phyloP scores from a whole-genome alignment of 2,329 filamentous ascomycete species.

The Pyrenophora tritici-repentis region DNA sequence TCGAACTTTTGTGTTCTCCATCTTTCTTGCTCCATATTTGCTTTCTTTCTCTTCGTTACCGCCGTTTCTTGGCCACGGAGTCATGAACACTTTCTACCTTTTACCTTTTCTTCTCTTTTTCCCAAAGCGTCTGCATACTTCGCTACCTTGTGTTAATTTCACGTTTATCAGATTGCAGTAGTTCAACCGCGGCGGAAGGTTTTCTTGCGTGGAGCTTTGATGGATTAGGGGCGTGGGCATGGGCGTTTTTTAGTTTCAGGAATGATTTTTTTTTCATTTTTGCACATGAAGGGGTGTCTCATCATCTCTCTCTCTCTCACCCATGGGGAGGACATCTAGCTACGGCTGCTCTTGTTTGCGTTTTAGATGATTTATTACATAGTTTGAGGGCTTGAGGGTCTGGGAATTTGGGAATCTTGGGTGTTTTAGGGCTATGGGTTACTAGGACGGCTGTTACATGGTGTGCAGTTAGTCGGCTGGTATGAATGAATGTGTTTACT shows the following conservation, averaged over 20 bases:
- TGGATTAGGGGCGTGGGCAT: constrained; percentile 14
- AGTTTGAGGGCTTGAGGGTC: no score
- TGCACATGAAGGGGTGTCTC: constrained; percentile 1
- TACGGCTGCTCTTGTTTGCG: neutral
- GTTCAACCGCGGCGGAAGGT: constrained; percentile 1
- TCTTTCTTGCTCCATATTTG: constrained; percentile 4
- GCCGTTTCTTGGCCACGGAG: neutral
- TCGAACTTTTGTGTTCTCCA: neutral
- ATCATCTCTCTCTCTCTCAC: constrained; percentile 8
- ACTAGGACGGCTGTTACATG: no score
- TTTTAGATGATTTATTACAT: no score
- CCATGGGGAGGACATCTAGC: constrained; percentile 1
- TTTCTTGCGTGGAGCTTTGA: constrained; percentile 2
- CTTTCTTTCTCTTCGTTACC: neutral
- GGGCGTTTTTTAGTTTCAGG: neutral
- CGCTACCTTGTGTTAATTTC: neutral
- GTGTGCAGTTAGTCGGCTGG: no score
- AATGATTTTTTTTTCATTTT: no score
- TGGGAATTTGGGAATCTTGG: no score
- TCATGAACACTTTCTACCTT: neutral
- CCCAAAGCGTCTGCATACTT: neutral
- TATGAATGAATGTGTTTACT: no score
- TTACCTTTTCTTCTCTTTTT: neutral
- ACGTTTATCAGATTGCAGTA: constrained; percentile 14
- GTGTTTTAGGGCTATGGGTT: no score